A percentile compares a stretch with the other conserved stretches of the same genome.
These are phyloP conservation scores for Primulina tabacum DNA, from an alignment of 257 asterid genomes.

Conservation along the genomic window DNA sequence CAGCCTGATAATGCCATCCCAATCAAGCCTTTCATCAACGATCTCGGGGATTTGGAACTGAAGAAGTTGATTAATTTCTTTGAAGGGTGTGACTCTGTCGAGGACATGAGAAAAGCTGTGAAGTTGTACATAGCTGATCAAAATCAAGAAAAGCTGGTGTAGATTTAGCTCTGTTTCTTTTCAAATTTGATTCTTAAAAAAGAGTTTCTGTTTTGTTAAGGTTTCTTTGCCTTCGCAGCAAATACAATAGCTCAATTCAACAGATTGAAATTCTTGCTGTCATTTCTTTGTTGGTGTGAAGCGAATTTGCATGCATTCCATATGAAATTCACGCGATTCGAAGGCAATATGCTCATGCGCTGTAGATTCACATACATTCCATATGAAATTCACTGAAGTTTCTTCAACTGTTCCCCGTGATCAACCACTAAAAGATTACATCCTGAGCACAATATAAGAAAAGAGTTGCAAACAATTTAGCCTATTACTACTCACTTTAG, in stretches of 20 bases:
- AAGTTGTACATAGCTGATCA: constrained; percentile 37
- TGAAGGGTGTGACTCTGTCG: constrained; percentile 46
- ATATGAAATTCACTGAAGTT: too few species aligned
- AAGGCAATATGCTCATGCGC: too few species aligned
- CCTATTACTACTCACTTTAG: too few species aligned
- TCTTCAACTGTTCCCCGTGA: too few species aligned
- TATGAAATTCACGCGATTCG: too few species aligned
- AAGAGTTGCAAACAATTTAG: too few species aligned
- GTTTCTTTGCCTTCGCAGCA: constrained; percentile 7
- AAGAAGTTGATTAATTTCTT: constrained; percentile 55
- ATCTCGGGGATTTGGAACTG: constrained; percentile 66
- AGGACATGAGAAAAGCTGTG: constrained; percentile 64
- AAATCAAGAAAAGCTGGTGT: constrained; percentile 24
- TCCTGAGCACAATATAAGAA: too few species aligned
- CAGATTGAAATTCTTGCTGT: not conserved
- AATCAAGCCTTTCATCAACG: constrained; percentile 60
- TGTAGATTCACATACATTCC: too few species aligned
- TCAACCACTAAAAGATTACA: too few species aligned
- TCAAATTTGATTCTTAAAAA: not conserved
- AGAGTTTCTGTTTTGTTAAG: constrained; percentile 1
- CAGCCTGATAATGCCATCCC: constrained; percentile 82
- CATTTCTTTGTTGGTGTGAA: too few species aligned
- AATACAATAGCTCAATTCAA: not conserved
- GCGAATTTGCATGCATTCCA: too few species aligned
- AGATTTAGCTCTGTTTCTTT: constrained; percentile 9